These are phyloP conservation scores for Pseudodiploospora longispora DNA, from an alignment of 2,329 filamentous ascomycete species.

Conservation along the genomic window DNA sequence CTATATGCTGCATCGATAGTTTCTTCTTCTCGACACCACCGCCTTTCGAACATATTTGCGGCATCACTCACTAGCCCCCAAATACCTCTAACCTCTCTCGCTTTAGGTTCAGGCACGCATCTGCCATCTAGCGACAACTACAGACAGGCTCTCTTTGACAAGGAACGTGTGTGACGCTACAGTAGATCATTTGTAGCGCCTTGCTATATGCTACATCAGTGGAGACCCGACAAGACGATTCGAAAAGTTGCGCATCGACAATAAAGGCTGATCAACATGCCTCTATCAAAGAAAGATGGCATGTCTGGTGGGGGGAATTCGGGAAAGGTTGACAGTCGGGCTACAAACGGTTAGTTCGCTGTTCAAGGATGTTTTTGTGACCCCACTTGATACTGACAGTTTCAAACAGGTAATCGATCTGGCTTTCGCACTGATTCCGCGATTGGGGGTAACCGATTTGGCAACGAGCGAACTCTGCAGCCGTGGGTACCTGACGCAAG, in stretches of 20 bases:
- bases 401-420: conserved; percentile 50
- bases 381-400: conserved; percentile 3
- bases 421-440: conserved; percentile 81
- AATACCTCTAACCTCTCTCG: too few relatives aligned
- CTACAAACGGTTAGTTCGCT: conserved; percentile 28
- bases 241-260: conserved; percentile 15
- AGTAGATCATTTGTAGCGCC: too few relatives aligned
- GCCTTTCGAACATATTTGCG: background rate
- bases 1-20: too few relatives aligned
- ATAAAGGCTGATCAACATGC: conserved; percentile 23
- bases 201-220: conserved; percentile 17
- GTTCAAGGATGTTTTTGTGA: background rate
- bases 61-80: too few relatives aligned
- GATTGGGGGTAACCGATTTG: conserved; percentile 66
- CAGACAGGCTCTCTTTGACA: too few relatives aligned
- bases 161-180: too few relatives aligned
- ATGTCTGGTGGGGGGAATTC: conserved; percentile 21
- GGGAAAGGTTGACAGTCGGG: conserved; percentile 20
- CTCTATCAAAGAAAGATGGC: conserved; percentile 32
- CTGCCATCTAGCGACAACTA: too few relatives aligned
- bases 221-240: conserved; percentile 15
- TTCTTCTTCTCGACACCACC: conserved; percentile 1
- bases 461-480: conserved; percentile 68
- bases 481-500: conserved; percentile 65
- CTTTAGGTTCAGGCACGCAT: too few relatives aligned